Percentiles rank a stretch among this genome's conserved stretches.
These are phyloP conservation scores for Nasturtium officinale DNA, from an alignment of 345 rosid species.

Conservation along the genomic window DNA sequence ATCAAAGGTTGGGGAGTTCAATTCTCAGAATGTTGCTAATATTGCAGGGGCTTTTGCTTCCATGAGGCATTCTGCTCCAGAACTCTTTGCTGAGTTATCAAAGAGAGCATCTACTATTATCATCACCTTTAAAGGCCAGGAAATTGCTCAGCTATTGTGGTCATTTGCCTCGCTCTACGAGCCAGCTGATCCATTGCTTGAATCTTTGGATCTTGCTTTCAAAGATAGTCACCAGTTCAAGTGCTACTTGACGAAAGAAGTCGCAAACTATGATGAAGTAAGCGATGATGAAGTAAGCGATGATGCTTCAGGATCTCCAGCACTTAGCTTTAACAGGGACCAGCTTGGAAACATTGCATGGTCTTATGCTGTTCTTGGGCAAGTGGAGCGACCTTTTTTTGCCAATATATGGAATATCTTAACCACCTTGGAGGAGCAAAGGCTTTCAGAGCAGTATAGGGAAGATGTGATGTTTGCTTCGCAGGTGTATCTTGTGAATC, in stretches of 20 bases:
- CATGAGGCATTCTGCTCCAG: conserved; percentile 80
- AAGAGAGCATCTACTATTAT: conserved; percentile 61
- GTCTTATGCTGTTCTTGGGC: conserved; percentile 94
- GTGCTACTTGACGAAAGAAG: conserved; percentile 47
- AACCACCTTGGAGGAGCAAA: conserved; percentile 65
- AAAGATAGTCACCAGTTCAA: conserved; percentile 51
- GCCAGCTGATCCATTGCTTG: conserved; percentile 69
- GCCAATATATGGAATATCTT: conserved; percentile 65
- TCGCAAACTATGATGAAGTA: conserved; percentile 19
- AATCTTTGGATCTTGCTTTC: conserved; percentile 69
- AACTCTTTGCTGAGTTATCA: conserved; percentile 67
- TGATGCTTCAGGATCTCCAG: conserved; percentile 44
- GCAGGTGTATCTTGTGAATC: conserved; percentile 82
- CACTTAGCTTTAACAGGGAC: conserved; percentile 69
- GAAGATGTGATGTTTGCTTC: conserved; percentile 93
- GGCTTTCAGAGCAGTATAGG: conserved; percentile 83
- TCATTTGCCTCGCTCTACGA: conserved; percentile 85
- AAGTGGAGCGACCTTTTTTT: conserved; percentile 66
- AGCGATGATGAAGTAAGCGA: conserved; percentile 39
- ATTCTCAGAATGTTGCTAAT: conserved; percentile 91
- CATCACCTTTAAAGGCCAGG: conserved; percentile 68
- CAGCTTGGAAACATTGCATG: conserved; percentile 94
- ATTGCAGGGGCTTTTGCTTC: conserved; percentile 91
- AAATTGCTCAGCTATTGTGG: conserved; percentile 89
- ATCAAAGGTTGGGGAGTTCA: conserved; percentile 67